phyloP scores from a whole-genome alignment of 208 protist genomes.

The Trypanosoma brucei region DNA sequence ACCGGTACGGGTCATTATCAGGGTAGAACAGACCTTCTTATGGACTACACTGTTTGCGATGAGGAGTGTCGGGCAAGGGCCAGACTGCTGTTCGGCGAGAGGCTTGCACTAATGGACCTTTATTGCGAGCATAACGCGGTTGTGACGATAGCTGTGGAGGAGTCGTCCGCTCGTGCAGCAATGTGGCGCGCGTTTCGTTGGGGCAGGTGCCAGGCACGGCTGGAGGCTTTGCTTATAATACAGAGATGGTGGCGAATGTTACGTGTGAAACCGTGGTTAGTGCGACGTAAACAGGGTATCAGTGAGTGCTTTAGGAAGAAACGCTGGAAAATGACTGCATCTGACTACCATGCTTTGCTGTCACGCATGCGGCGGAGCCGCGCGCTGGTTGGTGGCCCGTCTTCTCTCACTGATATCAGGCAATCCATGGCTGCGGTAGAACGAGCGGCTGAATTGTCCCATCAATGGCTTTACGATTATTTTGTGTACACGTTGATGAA shows the following conservation, averaged over 20 bases:
- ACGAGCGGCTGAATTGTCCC: slow-evolving; percentile 12
- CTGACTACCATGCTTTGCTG: slow-evolving; percentile 11
- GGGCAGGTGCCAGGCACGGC: slow-evolving; percentile 32
- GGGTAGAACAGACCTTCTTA: slow-evolving; percentile 16
- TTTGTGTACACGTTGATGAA: slow-evolving; percentile 24
- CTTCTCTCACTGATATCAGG: slow-evolving; percentile 4
- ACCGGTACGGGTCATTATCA: slow-evolving; percentile 4
- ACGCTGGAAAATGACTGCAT: slow-evolving; percentile 16
- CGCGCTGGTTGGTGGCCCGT: too few species aligned
- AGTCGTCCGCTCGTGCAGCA: slow-evolving; percentile 9
- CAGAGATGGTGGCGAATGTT: slow-evolving; percentile 76
- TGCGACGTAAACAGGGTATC: slow-evolving; percentile 8
- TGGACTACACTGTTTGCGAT: slow-evolving; percentile 25
- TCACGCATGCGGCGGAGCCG: slow-evolving; percentile 7
- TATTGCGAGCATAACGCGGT: slow-evolving; percentile 13
- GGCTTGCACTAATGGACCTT: slow-evolving; percentile 12
- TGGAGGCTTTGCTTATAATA: slow-evolving; percentile 40
- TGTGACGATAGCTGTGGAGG: slow-evolving; percentile 18
- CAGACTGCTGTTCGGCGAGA: slow-evolving; percentile 12
- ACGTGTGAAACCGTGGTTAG: slow-evolving; percentile 2
- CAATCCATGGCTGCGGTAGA: slow-evolving; percentile 12
- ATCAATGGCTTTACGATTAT: slow-evolving; percentile 23
- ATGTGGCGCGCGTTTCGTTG: slow-evolving; percentile 17
- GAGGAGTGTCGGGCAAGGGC: slow-evolving; percentile 23
- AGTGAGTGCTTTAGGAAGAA: not conserved